Evolutionary conservation across 257 asterid species (phyloP), one percentile per base, ranked within the genome.

Genomic region (Datura wrightii): DNA sequence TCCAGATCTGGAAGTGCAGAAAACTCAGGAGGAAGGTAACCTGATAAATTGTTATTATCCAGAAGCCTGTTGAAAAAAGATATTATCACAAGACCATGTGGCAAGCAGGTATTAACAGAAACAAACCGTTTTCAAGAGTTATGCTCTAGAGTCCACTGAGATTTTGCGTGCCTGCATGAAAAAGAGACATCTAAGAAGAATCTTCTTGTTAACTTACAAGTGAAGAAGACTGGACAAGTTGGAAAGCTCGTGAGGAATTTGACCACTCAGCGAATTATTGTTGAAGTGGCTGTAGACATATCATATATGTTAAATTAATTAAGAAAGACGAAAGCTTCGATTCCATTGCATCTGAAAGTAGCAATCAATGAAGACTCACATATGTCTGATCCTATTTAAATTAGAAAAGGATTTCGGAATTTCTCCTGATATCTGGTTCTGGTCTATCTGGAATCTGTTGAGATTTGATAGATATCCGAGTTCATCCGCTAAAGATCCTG

Each of bases 31-130:
- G 90, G 93, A 88, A 95, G 97, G 87, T 84, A 87, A 37, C 98
- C 98, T 7, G 95, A 85, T 59, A 95, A 86, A 71, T 90, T 66
- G 87, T 95, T 95, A 85, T 90, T 95, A 82, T 90, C 93, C 83
- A 90, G 70, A 79, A 90, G 90, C 90, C 93, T 89, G 89, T 79
- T 42, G 55, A 60, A 36, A 55, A 24, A 63, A 41, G 31, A 84
- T 70, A 78, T 50, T 50, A 53, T 76, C 62, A 76, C 19, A 50
- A 50, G 82, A 50, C 62, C 44, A 76, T 50, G 60, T 50, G 31
- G 59, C 80, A 72, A 72, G 54, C 19, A 46, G 58, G 41, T 19
- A 72, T 8, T 14, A 14, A 50, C 46, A 76, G 62, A 76, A 50
- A 31, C 14, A 76, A 24, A 50, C 62, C 18, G 50, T 10, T 76